phyloP scores from a whole-genome alignment of 1,284 basidiomycete species.

The Cutaneotrichosporon arboriforme region DNA sequence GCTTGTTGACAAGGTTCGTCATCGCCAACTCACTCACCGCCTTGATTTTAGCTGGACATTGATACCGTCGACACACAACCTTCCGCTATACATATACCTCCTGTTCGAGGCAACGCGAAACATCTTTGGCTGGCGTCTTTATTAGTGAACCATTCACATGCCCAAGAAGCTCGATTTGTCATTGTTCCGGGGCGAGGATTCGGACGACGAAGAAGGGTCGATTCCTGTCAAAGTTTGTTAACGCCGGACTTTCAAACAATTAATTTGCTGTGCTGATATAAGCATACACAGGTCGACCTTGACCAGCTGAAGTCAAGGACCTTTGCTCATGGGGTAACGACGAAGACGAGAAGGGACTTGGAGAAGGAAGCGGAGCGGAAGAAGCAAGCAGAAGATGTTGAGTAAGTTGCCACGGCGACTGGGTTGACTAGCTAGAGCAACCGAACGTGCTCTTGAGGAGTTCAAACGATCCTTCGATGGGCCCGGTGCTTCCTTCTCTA shows the following conservation, averaged over 20 bases:
- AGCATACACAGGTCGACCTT: conserved; percentile 25
- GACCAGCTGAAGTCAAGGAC: conserved; percentile 45
- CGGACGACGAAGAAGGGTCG: conserved; percentile 38
- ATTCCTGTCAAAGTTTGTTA: conserved; percentile 25
- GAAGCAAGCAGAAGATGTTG: conserved; percentile 69
- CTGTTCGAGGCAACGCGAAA: too few relatives aligned
- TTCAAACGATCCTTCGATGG: conserved; percentile 9
- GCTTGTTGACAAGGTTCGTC: too few relatives aligned
- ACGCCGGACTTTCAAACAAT: neutral
- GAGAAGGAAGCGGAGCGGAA: conserved; percentile 83
- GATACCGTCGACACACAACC: too few relatives aligned
- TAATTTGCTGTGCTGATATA: neutral
- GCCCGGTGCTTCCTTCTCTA: too few relatives aligned
- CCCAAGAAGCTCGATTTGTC: conserved; percentile 42
- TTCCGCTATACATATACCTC: too few relatives aligned
- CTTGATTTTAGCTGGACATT: too few relatives aligned
- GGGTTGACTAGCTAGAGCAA: neutral
- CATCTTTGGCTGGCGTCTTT: too few relatives aligned
- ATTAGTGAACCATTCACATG: conserved; percentile 21
- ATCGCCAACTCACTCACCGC: too few relatives aligned
- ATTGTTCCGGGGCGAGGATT: conserved; percentile 43
- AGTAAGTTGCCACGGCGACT: conserved; percentile 23
- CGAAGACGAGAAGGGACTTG: conserved; percentile 67
- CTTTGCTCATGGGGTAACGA: conserved; percentile 47
- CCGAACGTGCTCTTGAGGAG: conserved; percentile 9